Conservation (phyloP, 768 basidiomycete species). For the Podaxis sp. region DNA sequence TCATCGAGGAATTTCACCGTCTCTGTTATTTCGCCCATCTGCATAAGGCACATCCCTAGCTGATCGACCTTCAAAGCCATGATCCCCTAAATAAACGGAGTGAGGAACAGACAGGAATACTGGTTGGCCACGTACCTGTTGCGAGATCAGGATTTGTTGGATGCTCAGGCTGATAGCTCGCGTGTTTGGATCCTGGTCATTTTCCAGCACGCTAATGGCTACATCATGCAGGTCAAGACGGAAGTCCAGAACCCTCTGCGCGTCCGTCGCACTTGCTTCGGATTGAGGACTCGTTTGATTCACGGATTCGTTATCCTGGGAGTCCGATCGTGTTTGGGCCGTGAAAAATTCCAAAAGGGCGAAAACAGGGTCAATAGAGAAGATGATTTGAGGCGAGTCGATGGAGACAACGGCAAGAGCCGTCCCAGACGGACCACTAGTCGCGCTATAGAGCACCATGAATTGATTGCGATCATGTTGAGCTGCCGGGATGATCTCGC, state of each 20-base stretch:
- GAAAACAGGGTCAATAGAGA: conserved; percentile 89
- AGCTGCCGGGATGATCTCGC: conserved; percentile 93
- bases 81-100: conserved; percentile 54
- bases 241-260: conserved; percentile 46
- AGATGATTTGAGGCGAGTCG: conserved; percentile 90
- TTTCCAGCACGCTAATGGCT: conserved; percentile 84
- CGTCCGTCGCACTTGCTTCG: conserved; percentile 1
- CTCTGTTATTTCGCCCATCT: conserved; percentile 83
- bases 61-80: conserved; percentile 76
- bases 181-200: conserved; percentile 74
- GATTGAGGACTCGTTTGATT: neutral
- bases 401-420: conserved; percentile 83
- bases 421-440: conserved; percentile 55
- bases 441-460: conserved; percentile 85
- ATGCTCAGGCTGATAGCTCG: conserved; percentile 88
- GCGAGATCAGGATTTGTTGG: conserved; percentile 81
- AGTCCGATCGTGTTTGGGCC: conserved; percentile 29
- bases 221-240: conserved; percentile 90
- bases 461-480: conserved; percentile 88
- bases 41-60: conserved; percentile 91
- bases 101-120: conserved; percentile 7
- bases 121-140: conserved; percentile 60
- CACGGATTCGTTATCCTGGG: neutral
- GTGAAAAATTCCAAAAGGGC: conserved; percentile 85
- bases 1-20: conserved; percentile 92